phyloP scores from a whole-genome alignment of 2,329 filamentous ascomycete genomes.

The Chaetothyriales sp. region DNA sequence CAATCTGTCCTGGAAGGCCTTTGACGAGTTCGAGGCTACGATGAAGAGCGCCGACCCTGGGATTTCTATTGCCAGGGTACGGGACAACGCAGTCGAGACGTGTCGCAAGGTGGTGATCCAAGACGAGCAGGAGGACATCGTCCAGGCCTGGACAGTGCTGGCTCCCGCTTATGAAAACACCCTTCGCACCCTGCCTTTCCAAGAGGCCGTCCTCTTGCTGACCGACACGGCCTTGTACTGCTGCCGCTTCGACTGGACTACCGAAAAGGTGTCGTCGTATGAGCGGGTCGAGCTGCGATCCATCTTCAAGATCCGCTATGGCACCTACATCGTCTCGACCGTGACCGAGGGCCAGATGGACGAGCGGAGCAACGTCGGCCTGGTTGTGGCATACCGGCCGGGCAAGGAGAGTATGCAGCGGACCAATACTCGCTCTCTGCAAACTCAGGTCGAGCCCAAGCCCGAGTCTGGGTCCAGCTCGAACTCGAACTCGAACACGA shows the following conservation, averaged over 20 bases:
- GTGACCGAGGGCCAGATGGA: constrained; percentile 64
- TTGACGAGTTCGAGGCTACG: constrained; percentile 84
- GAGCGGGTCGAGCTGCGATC: constrained; percentile 68
- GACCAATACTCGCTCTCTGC: constrained; percentile 70
- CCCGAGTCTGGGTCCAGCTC: no score
- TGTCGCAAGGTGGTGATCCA: constrained; percentile 75
- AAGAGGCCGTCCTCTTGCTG: constrained; percentile 74
- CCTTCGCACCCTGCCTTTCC: constrained; percentile 56
- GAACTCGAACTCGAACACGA: no score
- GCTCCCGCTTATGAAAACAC: constrained; percentile 59
- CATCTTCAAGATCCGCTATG: constrained; percentile 56
- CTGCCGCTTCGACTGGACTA: constrained; percentile 85
- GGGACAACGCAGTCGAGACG: constrained; percentile 78
- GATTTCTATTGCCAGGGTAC: constrained; percentile 67
- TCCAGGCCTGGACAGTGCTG: constrained; percentile 78
- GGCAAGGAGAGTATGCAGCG: constrained; percentile 56
- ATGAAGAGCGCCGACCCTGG: constrained; percentile 90
- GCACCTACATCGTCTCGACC: constrained; percentile 82
- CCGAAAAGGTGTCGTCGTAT: constrained; percentile 86
- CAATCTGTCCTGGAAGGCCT: constrained; percentile 68
- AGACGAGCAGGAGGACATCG: constrained; percentile 67
- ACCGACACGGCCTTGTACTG: constrained; percentile 76
- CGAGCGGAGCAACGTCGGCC: constrained; percentile 64
- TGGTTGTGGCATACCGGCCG: constrained; percentile 63
- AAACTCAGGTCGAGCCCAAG: constrained; percentile 39